These are phyloP conservation scores for Geotrichum ghanense DNA, from an alignment of 805 yeast genomes.

Conservation along the genomic window DNA sequence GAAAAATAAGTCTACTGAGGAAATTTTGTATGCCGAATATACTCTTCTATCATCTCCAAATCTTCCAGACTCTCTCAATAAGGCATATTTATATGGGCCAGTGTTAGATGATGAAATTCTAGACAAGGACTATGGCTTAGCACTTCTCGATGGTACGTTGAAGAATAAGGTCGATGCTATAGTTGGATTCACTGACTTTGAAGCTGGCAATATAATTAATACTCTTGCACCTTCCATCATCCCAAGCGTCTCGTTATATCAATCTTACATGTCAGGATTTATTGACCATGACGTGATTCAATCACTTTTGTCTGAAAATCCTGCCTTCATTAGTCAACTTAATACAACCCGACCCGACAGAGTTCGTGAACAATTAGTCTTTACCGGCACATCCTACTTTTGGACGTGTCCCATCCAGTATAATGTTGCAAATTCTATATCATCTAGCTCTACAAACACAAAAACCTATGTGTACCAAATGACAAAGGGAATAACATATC, in stretches of 20 bases:
- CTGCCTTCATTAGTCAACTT: neutral
- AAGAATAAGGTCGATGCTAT: slow-evolving; percentile 16
- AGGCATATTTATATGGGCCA: slow-evolving; percentile 19
- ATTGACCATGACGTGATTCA: neutral
- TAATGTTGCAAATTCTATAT: slow-evolving; percentile 5
- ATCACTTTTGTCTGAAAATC: neutral
- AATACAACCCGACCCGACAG: slow-evolving; percentile 4
- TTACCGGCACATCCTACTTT: slow-evolving; percentile 14
- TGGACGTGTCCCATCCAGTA: slow-evolving; percentile 19
- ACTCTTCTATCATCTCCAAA: neutral
- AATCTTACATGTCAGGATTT: neutral
- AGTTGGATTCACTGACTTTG: slow-evolving; percentile 18
- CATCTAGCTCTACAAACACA: neutral
- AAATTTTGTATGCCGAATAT: slow-evolving; percentile 8
- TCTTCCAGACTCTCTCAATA: slow-evolving; percentile 8
- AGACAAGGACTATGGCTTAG: slow-evolving; percentile 11
- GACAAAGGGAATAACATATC: slow-evolving; percentile 18
- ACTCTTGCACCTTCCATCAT: neutral
- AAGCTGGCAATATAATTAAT: slow-evolving; percentile 14
- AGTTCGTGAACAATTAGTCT: slow-evolving; percentile 7
- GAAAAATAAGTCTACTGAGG: slow-evolving; percentile 5
- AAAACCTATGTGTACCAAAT: slow-evolving; percentile 17
- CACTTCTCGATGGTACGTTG: slow-evolving; percentile 7
- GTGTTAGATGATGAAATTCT: slow-evolving; percentile 16
- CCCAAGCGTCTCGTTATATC: neutral